Percentiles rank a stretch among this genome's conserved stretches.
Conservation (phyloP, 1,139 yeast genomes). For the Diutina ranongensis region DNA sequence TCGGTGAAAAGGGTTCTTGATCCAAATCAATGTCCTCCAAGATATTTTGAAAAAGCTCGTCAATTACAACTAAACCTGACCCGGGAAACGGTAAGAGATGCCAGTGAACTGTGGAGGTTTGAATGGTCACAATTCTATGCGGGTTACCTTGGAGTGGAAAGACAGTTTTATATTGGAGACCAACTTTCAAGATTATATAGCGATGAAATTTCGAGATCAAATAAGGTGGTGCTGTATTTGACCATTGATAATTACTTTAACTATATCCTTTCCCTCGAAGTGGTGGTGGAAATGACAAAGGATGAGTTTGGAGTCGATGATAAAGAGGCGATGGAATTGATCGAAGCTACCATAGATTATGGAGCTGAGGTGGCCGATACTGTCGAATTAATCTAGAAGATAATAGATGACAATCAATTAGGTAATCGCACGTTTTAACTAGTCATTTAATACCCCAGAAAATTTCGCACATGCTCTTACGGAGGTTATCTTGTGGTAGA, state of each 20-base stretch:
- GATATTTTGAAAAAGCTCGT: background rate
- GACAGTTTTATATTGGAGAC: slow-evolving; percentile 2
- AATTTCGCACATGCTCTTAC: slow-evolving; percentile 1
- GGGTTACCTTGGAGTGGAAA: background rate
- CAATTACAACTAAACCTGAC: background rate
- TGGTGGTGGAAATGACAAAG: background rate
- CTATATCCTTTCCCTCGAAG: background rate
- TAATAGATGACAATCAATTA: too few relatives aligned
- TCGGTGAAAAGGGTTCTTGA: background rate
- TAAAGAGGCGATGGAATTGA: background rate
- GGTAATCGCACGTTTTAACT: background rate
- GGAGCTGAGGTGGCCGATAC: background rate
- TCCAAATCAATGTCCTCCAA: background rate
- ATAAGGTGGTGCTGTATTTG: background rate
- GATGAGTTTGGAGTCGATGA: background rate
- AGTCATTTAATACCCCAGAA: background rate
- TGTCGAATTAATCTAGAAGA: background rate
- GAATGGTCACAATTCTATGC: background rate
- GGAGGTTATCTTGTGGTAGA: background rate
- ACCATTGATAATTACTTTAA: background rate
- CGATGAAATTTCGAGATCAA: background rate
- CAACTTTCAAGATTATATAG: background rate
- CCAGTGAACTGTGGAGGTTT: background rate
- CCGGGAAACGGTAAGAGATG: background rate
- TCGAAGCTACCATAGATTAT: background rate